Percentiles rank a stretch among this genome's conserved stretches.
phyloP scores from a whole-genome alignment of 2,329 filamentous ascomycete species.

The Daldinia sp. region DNA sequence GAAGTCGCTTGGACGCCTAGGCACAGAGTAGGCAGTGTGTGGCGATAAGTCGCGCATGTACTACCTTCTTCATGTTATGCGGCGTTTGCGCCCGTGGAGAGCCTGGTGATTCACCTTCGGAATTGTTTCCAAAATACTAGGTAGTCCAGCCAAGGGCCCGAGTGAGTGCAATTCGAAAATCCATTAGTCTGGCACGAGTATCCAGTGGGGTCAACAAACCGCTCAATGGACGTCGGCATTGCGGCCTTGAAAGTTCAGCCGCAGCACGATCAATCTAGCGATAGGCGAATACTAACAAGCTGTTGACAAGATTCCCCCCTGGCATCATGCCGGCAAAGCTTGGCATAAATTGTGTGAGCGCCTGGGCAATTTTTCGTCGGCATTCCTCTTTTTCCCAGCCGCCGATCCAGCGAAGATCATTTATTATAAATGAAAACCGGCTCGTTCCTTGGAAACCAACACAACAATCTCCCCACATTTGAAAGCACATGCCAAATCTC shows the following conservation, averaged over 20 bases:
- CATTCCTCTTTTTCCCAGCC: slow-evolving; percentile 38
- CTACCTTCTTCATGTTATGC: not conserved
- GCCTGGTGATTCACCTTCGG: slow-evolving; percentile 2
- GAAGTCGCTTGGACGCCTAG: not conserved
- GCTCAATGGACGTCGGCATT: slow-evolving; percentile 32
- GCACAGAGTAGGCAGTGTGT: not conserved
- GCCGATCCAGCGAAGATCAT: slow-evolving; percentile 24
- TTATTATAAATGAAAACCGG: slow-evolving; percentile 37
- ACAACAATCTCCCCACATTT: slow-evolving; percentile 17
- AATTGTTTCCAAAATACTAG: slow-evolving; percentile 1
- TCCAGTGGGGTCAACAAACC: slow-evolving; percentile 17
- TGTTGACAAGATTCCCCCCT: slow-evolving; percentile 19
- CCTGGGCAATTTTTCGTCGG: slow-evolving; percentile 20
- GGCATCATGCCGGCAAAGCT: slow-evolving; percentile 33
- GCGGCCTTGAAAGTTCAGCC: slow-evolving; percentile 35
- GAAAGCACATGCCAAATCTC: slow-evolving; percentile 19
- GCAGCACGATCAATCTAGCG: slow-evolving; percentile 37
- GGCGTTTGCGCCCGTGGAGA: not conserved
- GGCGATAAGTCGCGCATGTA: slow-evolving; percentile 7
- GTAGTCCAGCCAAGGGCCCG: slow-evolving; percentile 7
- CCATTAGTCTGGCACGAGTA: not conserved
- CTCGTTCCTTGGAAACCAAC: slow-evolving; percentile 21
- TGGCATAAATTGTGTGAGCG: slow-evolving; percentile 34
- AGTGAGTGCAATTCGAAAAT: not conserved
- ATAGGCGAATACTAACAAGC: slow-evolving; percentile 33